Conservation (phyloP, 768 basidiomycete genomes). For the Tubosaeta sp. region DNA sequence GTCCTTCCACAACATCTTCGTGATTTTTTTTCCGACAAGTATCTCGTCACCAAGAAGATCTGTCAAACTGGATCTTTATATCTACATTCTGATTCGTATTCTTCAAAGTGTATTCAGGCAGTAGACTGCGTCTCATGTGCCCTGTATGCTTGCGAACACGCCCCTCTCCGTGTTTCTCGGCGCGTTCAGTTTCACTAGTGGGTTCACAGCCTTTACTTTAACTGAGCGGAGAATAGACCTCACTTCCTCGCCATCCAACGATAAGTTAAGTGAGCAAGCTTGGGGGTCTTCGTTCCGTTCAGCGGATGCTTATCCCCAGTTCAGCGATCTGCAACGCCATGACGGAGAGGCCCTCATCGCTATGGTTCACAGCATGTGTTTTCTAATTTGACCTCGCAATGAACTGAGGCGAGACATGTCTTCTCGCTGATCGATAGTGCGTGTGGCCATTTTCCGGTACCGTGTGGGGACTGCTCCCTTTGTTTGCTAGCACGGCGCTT, state of each 20-base stretch:
- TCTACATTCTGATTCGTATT: not conserved
- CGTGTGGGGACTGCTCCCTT: too few species aligned
- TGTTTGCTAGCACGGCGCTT: too few species aligned
- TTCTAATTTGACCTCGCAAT: too few species aligned
- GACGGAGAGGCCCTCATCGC: too few species aligned
- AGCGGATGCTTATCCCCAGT: not conserved
- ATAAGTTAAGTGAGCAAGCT: constrained; percentile 65
- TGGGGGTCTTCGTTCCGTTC: not conserved
- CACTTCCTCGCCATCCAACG: constrained; percentile 88
- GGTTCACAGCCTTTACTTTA: constrained; percentile 82
- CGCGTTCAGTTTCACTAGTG: constrained; percentile 78
- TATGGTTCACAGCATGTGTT: too few species aligned
- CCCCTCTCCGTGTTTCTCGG: constrained; percentile 88
- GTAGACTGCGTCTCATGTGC: constrained; percentile 88
- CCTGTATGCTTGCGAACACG: constrained; percentile 87
- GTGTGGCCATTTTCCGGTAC: too few species aligned
- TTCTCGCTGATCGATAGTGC: too few species aligned
- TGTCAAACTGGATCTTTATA: constrained; percentile 1
- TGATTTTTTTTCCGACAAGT: too few species aligned
- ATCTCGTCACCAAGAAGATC: constrained; percentile 78
- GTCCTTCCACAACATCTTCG: too few species aligned
- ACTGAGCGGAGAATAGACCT: constrained; percentile 85
- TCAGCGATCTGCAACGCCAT: constrained; percentile 79
- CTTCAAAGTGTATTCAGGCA: constrained; percentile 72
- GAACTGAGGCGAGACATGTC: too few species aligned